Evolutionary conservation across 495 filamentous ascomycete genomes (phyloP).

Genomic region (Podospora pseudocomata): DNA sequence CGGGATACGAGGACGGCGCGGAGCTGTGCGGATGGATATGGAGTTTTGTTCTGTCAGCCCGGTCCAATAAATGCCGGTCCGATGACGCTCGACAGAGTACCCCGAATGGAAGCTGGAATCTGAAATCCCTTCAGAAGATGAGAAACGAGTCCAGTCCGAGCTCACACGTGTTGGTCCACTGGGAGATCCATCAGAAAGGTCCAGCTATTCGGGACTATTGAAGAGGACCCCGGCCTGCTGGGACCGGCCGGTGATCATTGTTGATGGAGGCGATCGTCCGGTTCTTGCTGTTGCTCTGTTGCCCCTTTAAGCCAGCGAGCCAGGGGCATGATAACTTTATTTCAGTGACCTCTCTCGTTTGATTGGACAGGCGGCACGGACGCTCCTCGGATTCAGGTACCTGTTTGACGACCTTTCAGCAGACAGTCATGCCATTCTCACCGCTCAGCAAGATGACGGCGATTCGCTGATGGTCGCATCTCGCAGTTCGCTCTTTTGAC

Average conservation of each 20-base stretch:
- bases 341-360: background rate
- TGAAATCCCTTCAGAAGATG: background rate
- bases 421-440: background rate
- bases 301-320: background rate
- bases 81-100: background rate
- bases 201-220: background rate
- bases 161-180: background rate
- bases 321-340: background rate
- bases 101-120: background rate
- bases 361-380: background rate
- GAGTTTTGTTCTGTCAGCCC: background rate
- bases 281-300: background rate
- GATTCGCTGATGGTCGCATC: background rate
- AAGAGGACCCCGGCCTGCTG: background rate
- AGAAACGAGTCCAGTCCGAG: background rate
- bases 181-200: background rate
- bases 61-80: background rate
- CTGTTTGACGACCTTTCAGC: background rate
- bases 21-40: background rate
- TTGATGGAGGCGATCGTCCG: background rate
- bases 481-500: background rate
- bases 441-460: background rate
- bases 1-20: background rate
- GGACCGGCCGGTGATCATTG: background rate
- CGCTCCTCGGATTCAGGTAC: background rate